phyloP scores from a whole-genome alignment of 345 rosid species.

The Murraya paniculata region DNA sequence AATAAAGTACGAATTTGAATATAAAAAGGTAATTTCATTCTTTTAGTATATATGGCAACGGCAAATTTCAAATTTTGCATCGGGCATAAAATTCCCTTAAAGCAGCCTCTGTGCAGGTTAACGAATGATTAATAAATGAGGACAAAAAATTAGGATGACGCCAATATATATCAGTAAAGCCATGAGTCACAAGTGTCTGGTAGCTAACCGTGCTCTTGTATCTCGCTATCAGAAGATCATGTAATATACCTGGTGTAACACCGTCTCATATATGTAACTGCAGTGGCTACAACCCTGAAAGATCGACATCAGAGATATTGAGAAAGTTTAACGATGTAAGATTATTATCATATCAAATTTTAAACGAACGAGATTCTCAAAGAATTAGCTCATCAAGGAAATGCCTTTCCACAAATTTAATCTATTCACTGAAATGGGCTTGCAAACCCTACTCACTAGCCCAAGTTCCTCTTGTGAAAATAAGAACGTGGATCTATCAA shows the following conservation, averaged over 20 bases:
- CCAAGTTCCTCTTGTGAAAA: neutral
- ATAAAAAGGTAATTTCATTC: neutral
- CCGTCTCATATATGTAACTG: constrained; percentile 92
- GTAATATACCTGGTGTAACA: constrained; percentile 71
- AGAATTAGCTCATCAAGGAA: neutral
- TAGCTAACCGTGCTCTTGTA: constrained; percentile 4
- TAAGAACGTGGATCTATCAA: neutral
- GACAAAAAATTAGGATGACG: neutral
- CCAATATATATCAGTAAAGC: neutral
- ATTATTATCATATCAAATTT: neutral
- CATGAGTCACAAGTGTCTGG: neutral
- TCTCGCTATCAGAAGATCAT: neutral
- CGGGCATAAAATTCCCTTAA: neutral
- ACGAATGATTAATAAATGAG: neutral
- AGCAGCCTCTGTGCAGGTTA: neutral
- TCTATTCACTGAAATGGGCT: too few relatives aligned
- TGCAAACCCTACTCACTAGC: neutral
- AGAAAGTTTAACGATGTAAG: neutral
- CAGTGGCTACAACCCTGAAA: constrained; percentile 94
- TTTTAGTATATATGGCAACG: neutral
- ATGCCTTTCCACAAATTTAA: too few relatives aligned
- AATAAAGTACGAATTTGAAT: too few relatives aligned
- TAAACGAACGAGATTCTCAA: neutral
- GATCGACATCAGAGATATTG: neutral
- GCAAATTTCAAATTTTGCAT: neutral